Evolutionary conservation across 2,329 filamentous ascomycete genomes (phyloP).

Genomic region (Juglanconis juglandina): DNA sequence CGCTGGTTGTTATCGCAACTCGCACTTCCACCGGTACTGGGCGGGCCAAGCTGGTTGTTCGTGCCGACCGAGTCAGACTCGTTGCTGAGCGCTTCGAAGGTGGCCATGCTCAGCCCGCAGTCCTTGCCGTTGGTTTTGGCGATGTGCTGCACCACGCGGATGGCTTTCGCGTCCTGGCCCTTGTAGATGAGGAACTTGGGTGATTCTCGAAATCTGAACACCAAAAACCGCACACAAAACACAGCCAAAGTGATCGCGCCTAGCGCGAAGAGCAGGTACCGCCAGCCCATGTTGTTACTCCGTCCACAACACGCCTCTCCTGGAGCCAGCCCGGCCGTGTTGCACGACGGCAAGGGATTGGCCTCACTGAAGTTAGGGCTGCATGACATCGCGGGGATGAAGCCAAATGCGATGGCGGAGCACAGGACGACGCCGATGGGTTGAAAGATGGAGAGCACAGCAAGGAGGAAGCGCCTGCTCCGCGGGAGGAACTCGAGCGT

Average conservation of each 20-base stretch:
- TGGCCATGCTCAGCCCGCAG: conserved; percentile 25
- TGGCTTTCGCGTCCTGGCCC: conserved; percentile 37
- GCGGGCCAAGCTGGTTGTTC: conserved; percentile 14
- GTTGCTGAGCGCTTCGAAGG: conserved; percentile 20
- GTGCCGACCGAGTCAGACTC: conserved; percentile 11
- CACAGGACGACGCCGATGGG: conserved; percentile 52
- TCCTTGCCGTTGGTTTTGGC: conserved; percentile 25
- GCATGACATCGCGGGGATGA: conserved; percentile 50
- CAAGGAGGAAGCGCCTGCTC: conserved; percentile 49
- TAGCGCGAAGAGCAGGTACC: neutral
- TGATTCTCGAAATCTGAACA: conserved; percentile 45
- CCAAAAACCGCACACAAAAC: conserved; percentile 51
- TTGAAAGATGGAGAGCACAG: conserved; percentile 52
- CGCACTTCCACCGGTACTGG: neutral
- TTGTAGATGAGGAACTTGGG: conserved; percentile 38
- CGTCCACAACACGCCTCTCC: conserved; percentile 29
- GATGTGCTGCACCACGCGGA: conserved; percentile 39
- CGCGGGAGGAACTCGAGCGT: conserved; percentile 53
- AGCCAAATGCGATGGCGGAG: conserved; percentile 49
- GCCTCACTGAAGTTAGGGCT: conserved; percentile 46
- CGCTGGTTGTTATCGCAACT: neutral
- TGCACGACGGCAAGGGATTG: conserved; percentile 42
- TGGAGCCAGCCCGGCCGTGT: conserved; percentile 20
- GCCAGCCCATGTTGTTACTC: conserved; percentile 47
- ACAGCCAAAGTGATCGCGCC: conserved; percentile 39